Evolutionary conservation across 163 green algal genomes (phyloP), one percentile per base, ranked within the genome.

Genomic region (Scenedesmus sp.): DNA sequence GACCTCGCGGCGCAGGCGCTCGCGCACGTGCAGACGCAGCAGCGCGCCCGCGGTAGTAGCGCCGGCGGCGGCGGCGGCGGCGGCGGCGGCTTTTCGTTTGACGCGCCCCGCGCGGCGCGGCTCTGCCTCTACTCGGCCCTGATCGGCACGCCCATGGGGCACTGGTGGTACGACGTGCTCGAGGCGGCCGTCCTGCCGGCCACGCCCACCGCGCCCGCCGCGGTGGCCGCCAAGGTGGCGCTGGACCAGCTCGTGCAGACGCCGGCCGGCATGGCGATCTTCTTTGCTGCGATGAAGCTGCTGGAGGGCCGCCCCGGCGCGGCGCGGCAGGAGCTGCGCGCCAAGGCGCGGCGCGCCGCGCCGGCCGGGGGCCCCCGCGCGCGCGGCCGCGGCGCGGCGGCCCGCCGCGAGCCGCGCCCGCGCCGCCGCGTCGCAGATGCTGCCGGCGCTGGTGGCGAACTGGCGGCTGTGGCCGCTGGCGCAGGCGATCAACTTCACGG

Each of bases 401-500:
- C 39, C 39, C 10, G 39, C 39, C 10, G 39, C 39, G 6, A 10
- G 7, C 39, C 39, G 7, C 10, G 39, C 39, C 10, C 39, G 10
- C 39, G 6, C 7, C 39, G 10, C 39, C 6, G n/a, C n/a, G n/a
- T 89, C 60, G 62, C 73, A 85, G 71, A 58, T 87, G 29, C 17
- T 45, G 50, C 78, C 83, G n/a, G 77, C 67, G 0, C 60, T 87
- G 4, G 39, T 77, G 20, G 83, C 83, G 18, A 87, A 87, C 53
- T 87, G 78, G 53, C 62, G 51, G 58, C 50, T 83, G 67, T 83
- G 77, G 77, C 69, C 66, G 13, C 66, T 58, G 29, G 77, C 65
- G 20, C 60, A 83, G 57, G 77, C 92, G 53, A 77, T 94, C 54
- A 96, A 94, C 88, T 96, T 95, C 83, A 80, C 85, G 14, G 84